Conservation (phyloP, 2,329 filamentous ascomycete genomes). For the Fusarium algeriense region DNA sequence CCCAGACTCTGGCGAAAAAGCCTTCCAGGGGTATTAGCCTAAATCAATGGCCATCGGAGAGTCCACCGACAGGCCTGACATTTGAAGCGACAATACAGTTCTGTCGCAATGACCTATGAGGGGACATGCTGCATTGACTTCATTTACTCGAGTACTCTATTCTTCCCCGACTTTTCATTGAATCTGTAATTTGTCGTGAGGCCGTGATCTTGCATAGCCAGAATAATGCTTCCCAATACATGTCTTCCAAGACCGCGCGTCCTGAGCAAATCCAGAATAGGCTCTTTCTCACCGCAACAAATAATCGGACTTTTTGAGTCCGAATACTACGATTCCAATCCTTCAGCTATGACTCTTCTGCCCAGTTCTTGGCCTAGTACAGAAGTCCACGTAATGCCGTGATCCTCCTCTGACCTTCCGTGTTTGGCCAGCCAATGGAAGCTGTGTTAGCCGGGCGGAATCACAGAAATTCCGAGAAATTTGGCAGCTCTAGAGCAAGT, state of each 20-base stretch:
- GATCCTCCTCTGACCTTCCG: not conserved
- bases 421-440: not conserved
- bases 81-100: fast-evolving
- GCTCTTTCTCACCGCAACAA: fast-evolving
- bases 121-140: no score
- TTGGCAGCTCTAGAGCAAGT: no score
- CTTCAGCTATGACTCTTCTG: not conserved
- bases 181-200: no score
- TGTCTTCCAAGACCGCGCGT: not conserved
- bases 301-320: fast-evolving
- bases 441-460: no score
- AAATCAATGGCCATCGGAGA: fast-evolving
- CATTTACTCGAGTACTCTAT: no score
- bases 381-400: not conserved
- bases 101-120: fast-evolving
- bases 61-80: no score
- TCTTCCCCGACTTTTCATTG: no score
- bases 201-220: no score
- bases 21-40: not conserved
- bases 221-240: no score
- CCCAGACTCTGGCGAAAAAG: fast-evolving
- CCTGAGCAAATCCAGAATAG: not conserved
- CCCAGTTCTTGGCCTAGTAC: not conserved
- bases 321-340: not conserved
- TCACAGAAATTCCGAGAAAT: not conserved